Percentiles rank a stretch among this genome's conserved stretches.
phyloP scores from a whole-genome alignment of 2,329 filamentous ascomycete genomes.

The Ascochyta koolunga region DNA sequence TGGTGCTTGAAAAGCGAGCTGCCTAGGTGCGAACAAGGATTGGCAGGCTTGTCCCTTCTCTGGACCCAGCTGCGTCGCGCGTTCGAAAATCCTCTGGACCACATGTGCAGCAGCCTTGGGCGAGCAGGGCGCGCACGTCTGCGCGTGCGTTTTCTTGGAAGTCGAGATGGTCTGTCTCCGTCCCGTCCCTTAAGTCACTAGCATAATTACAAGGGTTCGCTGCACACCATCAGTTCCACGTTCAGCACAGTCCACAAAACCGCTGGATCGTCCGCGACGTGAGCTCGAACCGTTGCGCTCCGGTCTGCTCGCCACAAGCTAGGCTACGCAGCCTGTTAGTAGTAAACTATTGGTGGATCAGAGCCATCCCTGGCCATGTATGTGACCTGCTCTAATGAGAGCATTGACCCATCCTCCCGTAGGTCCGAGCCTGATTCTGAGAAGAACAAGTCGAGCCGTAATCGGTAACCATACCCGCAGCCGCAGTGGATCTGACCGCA shows the following conservation, averaged over 20 bases:
- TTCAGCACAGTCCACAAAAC: slow-evolving; percentile 45
- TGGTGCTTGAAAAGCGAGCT: slow-evolving; percentile 42
- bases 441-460: slow-evolving; percentile 31
- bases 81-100: slow-evolving; percentile 42
- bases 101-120: slow-evolving; percentile 46
- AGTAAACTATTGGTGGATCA: slow-evolving; percentile 45
- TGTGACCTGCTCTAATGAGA: slow-evolving; percentile 27
- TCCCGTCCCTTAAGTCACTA: slow-evolving; percentile 36
- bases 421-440: slow-evolving; percentile 26
- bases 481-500: slow-evolving; percentile 33
- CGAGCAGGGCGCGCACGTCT: slow-evolving; percentile 31
- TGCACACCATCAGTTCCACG: slow-evolving; percentile 43
- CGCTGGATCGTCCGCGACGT: slow-evolving; percentile 45
- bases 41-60: slow-evolving; percentile 37
- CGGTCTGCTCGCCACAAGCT: slow-evolving; percentile 40
- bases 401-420: background rate
- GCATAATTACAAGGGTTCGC: slow-evolving; percentile 31
- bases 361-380: slow-evolving; percentile 43
- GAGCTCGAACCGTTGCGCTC: slow-evolving; percentile 43
- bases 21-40: slow-evolving; percentile 43
- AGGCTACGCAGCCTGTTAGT: slow-evolving; percentile 29
- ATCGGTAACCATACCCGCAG: slow-evolving; percentile 38
- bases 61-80: slow-evolving; percentile 43
- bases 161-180: slow-evolving; percentile 29
- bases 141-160: slow-evolving; percentile 29